Evolutionary conservation across 2,329 filamentous ascomycete genomes (phyloP), one percentile per base, ranked within the genome.

Genomic region (Ophiostoma angusticollis): DNA sequence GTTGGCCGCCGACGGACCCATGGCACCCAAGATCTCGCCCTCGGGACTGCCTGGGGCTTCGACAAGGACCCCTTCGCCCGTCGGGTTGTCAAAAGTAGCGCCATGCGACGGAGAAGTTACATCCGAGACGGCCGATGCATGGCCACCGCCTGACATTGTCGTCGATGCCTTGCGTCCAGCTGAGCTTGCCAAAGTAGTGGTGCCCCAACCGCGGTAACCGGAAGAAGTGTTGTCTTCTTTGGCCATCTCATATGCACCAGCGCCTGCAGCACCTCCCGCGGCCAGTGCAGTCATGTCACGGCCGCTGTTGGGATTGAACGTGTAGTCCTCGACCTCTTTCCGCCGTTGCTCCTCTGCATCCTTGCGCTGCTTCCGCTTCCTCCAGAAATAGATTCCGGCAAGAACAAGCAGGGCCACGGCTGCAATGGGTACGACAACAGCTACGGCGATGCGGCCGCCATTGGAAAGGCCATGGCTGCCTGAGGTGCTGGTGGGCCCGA

Each of bases 241-340:
- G 79, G 87, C 86, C 56, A 89, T 78, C 50, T 77, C 77, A 30
- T 70, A 63, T 38, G 70, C 70, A 39, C 71, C 74, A 6, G 52
- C 54, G 16, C 59, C 58, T 25, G 55, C 55, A 28, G 58, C 55
- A 11, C 60, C 65, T 11, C 39, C 42, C 0, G 40, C 50, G 8
- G 48, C 51, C 39, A 72, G 57, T 9, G 63, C 63, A 6, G 63
- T 72, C 11, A 94, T 67, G 1, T 82, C 85, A 1, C 87, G 85
- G 55, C 95, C 87, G 44, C 86, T 80, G 60, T 96, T 96, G n/a
- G 91, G 91, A 58, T 96, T 96, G 67, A 87, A 96, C 23, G 83
- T 80, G 57, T 96, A 96, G 55, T 96, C 91, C 58, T 96, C 89
- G 9, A 95, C 86, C 60, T 98, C 91, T 63, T 95, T 95, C 47